Evolutionary conservation across 1,139 yeast species (phyloP), one percentile per base, ranked within the genome.

Genomic region (Pichia sp.): DNA sequence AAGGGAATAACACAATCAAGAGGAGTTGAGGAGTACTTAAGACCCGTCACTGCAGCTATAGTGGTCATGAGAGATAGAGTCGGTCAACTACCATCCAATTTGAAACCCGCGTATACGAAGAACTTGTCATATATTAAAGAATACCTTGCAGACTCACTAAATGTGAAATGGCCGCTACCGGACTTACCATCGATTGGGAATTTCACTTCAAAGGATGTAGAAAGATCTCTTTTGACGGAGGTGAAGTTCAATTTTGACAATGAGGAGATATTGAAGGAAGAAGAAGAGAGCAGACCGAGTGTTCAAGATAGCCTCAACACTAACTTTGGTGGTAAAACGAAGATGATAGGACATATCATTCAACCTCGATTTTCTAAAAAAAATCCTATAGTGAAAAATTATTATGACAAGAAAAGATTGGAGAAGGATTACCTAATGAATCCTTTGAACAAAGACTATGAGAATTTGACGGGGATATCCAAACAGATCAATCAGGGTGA

Each of bases 51-150:
- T 2, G 85, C 95, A 1, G 86, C 94, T 1, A 72, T 83, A 13
- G 96, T 87, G 4, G 86, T 88, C 30, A 60, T 86, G 37, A 64
- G 96, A 49, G 94, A 82, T 48, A 71, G 77, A 42, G 86, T 83
- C n/a, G 97, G 97, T 6, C 70, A 74, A 30, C 58, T 88, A 31
- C 94, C 96, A 2, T 81, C 86, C 0, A 94, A 81, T 49, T 61
- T 86, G 34, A 69, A 82, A 52, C 88, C 93, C 9, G 74, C 84
- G 13, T 85, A 81, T 55, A 67, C 76, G 30, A 82, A 79, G 46
- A 73, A 79, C 38, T 63, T 87, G 45, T 66, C 67, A 9, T 83
- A 77, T 47, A 64, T 88, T 34, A 60, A 67, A 1, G 69, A 67
- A 22, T 87, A 91, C 75, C 64, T 56, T 5, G 21, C 42, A 5